Evolutionary conservation across 805 yeast species (phyloP), one percentile per base, ranked within the genome.

Genomic region (Debaryomyces tyrocola): DNA sequence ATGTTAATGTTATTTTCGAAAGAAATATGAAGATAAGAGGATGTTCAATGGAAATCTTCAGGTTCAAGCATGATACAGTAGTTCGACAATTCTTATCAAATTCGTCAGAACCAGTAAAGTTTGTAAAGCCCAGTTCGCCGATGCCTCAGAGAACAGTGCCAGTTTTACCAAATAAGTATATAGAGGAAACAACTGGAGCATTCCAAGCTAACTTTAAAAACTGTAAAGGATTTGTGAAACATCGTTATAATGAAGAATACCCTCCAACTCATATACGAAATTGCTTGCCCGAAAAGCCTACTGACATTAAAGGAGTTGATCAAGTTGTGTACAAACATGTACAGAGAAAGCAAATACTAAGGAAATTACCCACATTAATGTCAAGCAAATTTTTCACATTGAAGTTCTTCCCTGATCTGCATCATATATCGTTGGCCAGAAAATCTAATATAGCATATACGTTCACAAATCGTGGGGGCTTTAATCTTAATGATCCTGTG

Each of bases 361-460:
- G 49, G 17, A 42, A 50, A 12, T 20, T 55, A 27, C 64, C 65
- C 9, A 40, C 48, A 14, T 34, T 63, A 33, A 11, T 54, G 44
- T 35, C 40, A 20, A 57, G 51, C 52, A 42, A 48, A 21, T 67
- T 55, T 50, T 55, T 71, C 48, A 42, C 45, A 10, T 42, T 69
- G 4, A 59, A 52, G 43, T 71, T 66, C 45, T 55, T 63, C 10
- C 75, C 75, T 4, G 49, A 47, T 4, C 37, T 40, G 36, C 74
- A 69, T 51, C 51, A 51, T 37, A 37, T 67, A 5, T 52, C 65
- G 11, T n/a, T 40, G 36, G 57, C 55, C 36, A 58, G 76, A 34
- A 72, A 72, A 50, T 70, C 76, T 9, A 69, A 63, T 43, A 54
- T 73, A 31, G 70, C 77, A 10, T 63, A 64, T 43, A 63, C 64